Evolutionary conservation across 2,329 filamentous ascomycete genomes (phyloP).

Genomic region (Acarospora socialis): DNA sequence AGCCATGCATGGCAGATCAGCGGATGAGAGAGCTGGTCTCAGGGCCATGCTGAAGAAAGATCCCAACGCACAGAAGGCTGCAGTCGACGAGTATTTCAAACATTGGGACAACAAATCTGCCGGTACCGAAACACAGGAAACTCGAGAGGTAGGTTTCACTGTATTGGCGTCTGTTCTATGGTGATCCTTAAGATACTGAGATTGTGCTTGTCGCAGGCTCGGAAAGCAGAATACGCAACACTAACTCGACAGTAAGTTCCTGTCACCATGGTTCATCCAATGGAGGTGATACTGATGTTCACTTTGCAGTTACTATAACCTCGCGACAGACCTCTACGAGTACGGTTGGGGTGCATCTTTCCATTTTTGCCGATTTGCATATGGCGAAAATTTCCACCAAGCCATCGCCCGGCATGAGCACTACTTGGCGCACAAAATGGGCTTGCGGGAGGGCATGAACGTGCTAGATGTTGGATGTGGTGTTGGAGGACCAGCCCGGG

Average conservation of each 20-base stretch:
- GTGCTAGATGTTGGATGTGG: conserved; percentile 95
- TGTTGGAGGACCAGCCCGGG: conserved; percentile 85
- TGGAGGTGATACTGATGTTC: conserved; percentile 10
- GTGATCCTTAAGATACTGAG: background rate
- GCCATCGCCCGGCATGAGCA: conserved; percentile 95
- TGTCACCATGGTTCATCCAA: conserved; percentile 13
- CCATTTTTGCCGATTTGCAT: conserved; percentile 90
- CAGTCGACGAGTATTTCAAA: conserved; percentile 88
- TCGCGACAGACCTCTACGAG: conserved; percentile 92
- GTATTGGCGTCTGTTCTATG: background rate
- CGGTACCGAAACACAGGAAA: conserved; percentile 67
- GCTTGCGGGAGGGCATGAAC: conserved; percentile 70
- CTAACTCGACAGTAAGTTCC: conserved; percentile 71
- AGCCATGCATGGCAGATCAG: conserved; percentile 65
- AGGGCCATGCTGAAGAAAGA: conserved; percentile 79
- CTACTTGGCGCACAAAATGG: conserved; percentile 84
- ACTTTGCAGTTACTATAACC: conserved; percentile 69
- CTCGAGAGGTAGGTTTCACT: conserved; percentile 49
- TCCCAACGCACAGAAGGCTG: conserved; percentile 59
- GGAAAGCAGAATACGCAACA: conserved; percentile 79
- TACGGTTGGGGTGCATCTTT: conserved; percentile 94
- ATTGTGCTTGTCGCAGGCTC: conserved; percentile 38
- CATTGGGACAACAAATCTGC: conserved; percentile 81
- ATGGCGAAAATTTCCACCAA: conserved; percentile 74
- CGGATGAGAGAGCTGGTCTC: conserved; percentile 57